Conservation (phyloP, 1,284 basidiomycete species). For the Sutorius eximius region DNA sequence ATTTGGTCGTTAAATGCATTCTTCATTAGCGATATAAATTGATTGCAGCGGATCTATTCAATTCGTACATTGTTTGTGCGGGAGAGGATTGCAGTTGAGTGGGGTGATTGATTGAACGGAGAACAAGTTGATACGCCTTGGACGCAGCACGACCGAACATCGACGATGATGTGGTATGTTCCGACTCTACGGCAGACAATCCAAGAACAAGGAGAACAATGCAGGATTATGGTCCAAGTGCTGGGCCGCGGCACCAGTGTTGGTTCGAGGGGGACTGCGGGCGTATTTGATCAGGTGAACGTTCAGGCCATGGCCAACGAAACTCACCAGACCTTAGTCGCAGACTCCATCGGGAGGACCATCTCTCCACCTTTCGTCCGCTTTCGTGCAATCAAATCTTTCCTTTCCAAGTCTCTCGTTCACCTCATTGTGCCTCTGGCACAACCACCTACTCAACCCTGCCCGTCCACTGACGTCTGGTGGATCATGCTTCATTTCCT, state of each 20-base stretch:
- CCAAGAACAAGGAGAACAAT: not conserved
- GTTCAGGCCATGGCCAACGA: not conserved
- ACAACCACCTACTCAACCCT: slow-evolving; percentile 82
- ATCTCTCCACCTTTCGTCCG: slow-evolving; percentile 88
- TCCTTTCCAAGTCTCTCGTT: slow-evolving; percentile 84
- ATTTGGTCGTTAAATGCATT: not conserved
- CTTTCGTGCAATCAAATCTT: slow-evolving; percentile 74
- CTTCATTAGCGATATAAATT: not conserved
- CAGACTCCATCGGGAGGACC: slow-evolving; percentile 86
- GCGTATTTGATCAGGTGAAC: not conserved
- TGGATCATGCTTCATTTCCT: slow-evolving; percentile 62
- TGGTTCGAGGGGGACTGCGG: not conserved
- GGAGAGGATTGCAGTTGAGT: not conserved
- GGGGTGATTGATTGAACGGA: not conserved
- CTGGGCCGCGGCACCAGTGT: not conserved
- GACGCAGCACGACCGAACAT: not conserved
- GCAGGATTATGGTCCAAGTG: not conserved
- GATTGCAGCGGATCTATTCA: not conserved
- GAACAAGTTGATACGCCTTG: not conserved
- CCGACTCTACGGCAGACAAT: not conserved
- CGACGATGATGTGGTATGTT: slow-evolving; percentile 1
- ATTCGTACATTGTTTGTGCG: not conserved
- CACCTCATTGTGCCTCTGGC: slow-evolving; percentile 88
- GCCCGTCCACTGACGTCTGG: slow-evolving; percentile 74
- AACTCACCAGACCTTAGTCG: slow-evolving; percentile 51